These are phyloP conservation scores for Lolium perenne DNA, from an alignment of 176 grass and related monocot genomes.

Conservation along the genomic window DNA sequence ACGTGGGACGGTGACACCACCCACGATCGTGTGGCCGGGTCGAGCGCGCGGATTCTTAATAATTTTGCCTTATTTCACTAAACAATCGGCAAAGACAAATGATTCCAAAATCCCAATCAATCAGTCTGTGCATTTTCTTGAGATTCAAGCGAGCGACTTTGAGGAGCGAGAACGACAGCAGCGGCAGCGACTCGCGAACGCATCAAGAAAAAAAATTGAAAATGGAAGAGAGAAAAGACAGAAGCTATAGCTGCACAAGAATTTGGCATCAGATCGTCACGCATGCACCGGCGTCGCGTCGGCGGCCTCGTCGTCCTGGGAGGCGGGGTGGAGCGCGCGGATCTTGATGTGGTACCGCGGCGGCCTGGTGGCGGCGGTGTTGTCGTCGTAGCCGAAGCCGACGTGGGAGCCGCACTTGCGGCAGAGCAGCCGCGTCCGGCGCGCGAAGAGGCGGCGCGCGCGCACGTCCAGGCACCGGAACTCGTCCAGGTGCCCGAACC, in stretches of 20 bases:
- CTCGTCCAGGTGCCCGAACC: slow-evolving; percentile 64
- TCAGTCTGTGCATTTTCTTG: background rate
- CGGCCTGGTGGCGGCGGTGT: background rate
- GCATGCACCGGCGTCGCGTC: background rate
- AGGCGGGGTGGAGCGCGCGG: slow-evolving; percentile 45
- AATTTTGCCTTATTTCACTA: no score
- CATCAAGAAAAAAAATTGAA: background rate
- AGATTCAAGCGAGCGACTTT: background rate
- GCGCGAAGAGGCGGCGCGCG: slow-evolving; percentile 46
- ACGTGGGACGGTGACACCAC: no score
- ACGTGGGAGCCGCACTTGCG: slow-evolving; percentile 57
- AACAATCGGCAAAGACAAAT: no score
- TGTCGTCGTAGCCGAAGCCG: slow-evolving; percentile 54
- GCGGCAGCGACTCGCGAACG: slow-evolving; percentile 21
- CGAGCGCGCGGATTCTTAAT: no score
- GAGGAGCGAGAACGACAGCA: background rate
- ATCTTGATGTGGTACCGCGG: slow-evolving; percentile 54
- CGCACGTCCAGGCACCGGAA: slow-evolving; percentile 55
- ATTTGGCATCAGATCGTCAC: background rate
- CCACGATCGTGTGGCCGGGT: no score
- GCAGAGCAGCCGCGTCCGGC: slow-evolving; percentile 58
- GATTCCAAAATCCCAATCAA: background rate
- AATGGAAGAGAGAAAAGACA: background rate
- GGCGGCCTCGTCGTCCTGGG: background rate
- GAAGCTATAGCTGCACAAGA: background rate